phyloP scores from a whole-genome alignment of 2,329 filamentous ascomycete species.

The Alternaria novae-zelandiae region DNA sequence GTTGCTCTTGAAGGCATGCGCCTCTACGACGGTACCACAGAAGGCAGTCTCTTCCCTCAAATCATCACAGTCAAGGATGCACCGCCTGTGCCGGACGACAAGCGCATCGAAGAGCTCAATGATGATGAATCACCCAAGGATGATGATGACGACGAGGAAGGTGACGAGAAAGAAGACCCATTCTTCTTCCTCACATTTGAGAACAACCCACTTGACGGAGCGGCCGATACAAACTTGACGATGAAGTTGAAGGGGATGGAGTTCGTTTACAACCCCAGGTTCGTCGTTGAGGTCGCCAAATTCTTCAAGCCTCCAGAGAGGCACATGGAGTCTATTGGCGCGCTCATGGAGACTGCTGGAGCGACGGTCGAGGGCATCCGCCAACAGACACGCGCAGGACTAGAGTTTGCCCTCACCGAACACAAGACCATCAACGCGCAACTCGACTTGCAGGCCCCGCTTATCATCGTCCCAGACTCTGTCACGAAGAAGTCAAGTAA shows the following conservation, averaged over 20 bases:
- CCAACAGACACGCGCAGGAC: slow-evolving; percentile 91
- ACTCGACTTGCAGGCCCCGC: slow-evolving; percentile 89
- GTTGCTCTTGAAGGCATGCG: slow-evolving; percentile 90
- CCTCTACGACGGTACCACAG: slow-evolving; percentile 94
- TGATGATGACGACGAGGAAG: slow-evolving; percentile 54
- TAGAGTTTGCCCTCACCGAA: slow-evolving; percentile 95
- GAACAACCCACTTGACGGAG: slow-evolving; percentile 90
- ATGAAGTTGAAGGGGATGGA: slow-evolving; percentile 95
- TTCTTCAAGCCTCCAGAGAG: slow-evolving; percentile 97
- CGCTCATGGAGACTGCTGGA: slow-evolving; percentile 92
- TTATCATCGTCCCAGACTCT: slow-evolving; percentile 95
- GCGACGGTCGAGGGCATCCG: slow-evolving; percentile 94
- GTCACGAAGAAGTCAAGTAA: slow-evolving; percentile 81
- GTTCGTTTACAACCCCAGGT: slow-evolving; percentile 95
- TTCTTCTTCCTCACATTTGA: slow-evolving; percentile 95
- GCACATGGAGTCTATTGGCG: slow-evolving; percentile 98
- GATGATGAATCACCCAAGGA: slow-evolving; percentile 54
- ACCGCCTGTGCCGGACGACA: slow-evolving; percentile 61
- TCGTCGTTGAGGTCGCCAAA: slow-evolving; percentile 86
- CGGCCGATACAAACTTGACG: slow-evolving; percentile 87
- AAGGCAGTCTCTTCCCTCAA: slow-evolving; percentile 88
- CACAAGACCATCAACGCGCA: slow-evolving; percentile 98
- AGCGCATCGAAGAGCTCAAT: slow-evolving; percentile 56
- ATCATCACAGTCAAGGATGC: slow-evolving; percentile 96
- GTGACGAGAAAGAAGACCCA: slow-evolving; percentile 66